Conservation (phyloP, 345 rosid species). For the Sonneratia alba region DNA sequence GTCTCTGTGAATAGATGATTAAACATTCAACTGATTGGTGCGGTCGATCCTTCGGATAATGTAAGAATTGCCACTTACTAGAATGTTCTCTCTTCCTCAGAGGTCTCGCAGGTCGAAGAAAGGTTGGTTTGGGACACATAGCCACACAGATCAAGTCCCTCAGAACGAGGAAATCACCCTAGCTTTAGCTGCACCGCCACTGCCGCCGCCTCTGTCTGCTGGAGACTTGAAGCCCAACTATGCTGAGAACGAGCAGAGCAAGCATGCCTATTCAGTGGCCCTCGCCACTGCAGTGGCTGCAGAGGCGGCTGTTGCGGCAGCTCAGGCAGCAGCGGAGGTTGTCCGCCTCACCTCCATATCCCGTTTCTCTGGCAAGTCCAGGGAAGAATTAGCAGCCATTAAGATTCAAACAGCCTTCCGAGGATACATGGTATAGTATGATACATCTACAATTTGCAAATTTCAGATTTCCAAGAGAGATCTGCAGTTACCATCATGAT, state of each 20-base stretch:
- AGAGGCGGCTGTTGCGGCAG: conserved; percentile 52
- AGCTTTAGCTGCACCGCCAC: conserved; percentile 9
- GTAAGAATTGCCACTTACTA: neutral
- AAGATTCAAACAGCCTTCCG: conserved; percentile 73
- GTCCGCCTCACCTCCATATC: conserved; percentile 40
- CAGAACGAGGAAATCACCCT: conserved; percentile 19
- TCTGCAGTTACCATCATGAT: too few species aligned
- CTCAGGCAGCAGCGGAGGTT: conserved; percentile 56
- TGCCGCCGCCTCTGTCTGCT: conserved; percentile 9
- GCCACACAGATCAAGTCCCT: conserved; percentile 2
- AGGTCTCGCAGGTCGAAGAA: conserved; percentile 37
- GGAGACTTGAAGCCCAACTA: conserved; percentile 38
- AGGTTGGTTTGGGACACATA: conserved; percentile 47
- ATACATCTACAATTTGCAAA: neutral
- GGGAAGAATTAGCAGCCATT: conserved; percentile 58
- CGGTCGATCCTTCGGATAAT: neutral
- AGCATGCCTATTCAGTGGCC: conserved; percentile 59
- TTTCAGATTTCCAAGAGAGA: neutral
- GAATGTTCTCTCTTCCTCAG: conserved; percentile 14
- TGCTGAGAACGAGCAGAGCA: conserved; percentile 45
- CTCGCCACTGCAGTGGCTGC: conserved; percentile 58
- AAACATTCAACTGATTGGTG: neutral
- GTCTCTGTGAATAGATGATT: too few species aligned
- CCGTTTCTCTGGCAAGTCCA: conserved; percentile 45
- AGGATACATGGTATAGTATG: conserved; percentile 51